These are phyloP conservation scores for Fusarium miscanthi DNA, from an alignment of 2,329 filamentous ascomycete species.

Conservation along the genomic window DNA sequence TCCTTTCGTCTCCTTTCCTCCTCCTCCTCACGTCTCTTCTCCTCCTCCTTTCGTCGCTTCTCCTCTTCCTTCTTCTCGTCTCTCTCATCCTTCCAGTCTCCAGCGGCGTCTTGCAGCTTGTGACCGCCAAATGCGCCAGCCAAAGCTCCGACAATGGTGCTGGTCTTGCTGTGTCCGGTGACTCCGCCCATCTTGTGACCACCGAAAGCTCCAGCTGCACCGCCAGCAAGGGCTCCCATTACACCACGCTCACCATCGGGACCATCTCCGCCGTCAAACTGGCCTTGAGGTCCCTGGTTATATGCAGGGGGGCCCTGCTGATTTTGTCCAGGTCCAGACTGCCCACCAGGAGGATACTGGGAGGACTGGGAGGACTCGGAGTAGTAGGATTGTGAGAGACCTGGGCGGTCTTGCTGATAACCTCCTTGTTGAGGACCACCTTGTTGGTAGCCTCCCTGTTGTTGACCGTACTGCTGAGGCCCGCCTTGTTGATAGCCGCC, in stretches of 20 bases:
- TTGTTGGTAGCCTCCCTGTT: constrained; percentile 12
- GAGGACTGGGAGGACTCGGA: constrained; percentile 4
- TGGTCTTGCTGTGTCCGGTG: constrained; percentile 47
- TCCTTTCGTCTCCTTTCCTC: constrained; percentile 27
- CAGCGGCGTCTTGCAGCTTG: constrained; percentile 54
- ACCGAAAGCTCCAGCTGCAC: constrained; percentile 54
- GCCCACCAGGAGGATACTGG: constrained; percentile 12
- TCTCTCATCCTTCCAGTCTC: constrained; percentile 54
- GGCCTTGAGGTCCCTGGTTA: constrained; percentile 4
- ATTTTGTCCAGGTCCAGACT: constrained; percentile 1
- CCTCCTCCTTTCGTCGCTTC: constrained; percentile 46
- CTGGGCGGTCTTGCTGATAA: constrained; percentile 20
- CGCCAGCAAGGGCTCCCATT: constrained; percentile 54
- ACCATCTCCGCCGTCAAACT: constrained; percentile 26
- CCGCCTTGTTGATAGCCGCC: constrained; percentile 7
- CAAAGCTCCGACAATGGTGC: constrained; percentile 53
- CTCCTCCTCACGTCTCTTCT: constrained; percentile 39
- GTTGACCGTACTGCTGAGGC: background rate
- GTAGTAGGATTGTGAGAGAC: constrained; percentile 22
- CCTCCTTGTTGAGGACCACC: background rate
- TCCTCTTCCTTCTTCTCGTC: constrained; percentile 50
- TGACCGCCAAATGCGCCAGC: constrained; percentile 56
- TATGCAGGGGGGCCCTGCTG: constrained; percentile 4
- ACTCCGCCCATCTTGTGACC: constrained; percentile 54
- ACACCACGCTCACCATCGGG: constrained; percentile 55